Evolutionary conservation across 352 stramenopile species (phyloP), one percentile per base, ranked within the genome.

Genomic region (Thraustochytrium sp.): DNA sequence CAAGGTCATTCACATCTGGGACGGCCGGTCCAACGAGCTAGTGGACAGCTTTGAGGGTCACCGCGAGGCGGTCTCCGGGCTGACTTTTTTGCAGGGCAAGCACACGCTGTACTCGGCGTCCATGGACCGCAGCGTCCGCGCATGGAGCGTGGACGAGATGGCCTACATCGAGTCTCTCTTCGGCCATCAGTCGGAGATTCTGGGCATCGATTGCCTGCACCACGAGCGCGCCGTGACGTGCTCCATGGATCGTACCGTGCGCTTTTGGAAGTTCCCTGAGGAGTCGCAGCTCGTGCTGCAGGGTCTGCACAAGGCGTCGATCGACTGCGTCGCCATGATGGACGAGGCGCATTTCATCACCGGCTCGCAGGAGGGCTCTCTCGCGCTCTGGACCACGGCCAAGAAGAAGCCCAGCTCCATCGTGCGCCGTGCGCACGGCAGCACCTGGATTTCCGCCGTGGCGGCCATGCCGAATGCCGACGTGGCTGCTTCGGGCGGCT

Each of bases 131-230:
- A 95, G 90, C 36, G 92, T 97, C 73, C 97, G 98, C 87, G 91
- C 97, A 86, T 98, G 94, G 94, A 97, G 97, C 89, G 89, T 98
- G 54, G 96, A 91, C 2, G 93, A 98, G 83, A 97, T 97, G 92
- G 93, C 91, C 34, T 98, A 97, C 86, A 89, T 98, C 31, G 94
- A 98, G 88, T 97, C 94, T 62, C 89, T 98, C 26, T 98, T 97
- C 85, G 93, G 93, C 42, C 92, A 97, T 78, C 92, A 97, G 85
- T 90, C 85, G 38, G 29, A 95, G 68, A 91, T 98, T 44, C 92
- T 96, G 38, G 92, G 87, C 64, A 90, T 98, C 5, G 94, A 97
- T 72, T 92, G 92, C 82, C 87, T 94, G 26, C 92, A 95, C 84
- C 93, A 94, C 65, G 93, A 97, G 82, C 90, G 93, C 53, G 89